Evolutionary conservation across 306 rosid genomes (phyloP), one percentile per base, ranked within the genome.

Genomic region (Betula pendula): DNA sequence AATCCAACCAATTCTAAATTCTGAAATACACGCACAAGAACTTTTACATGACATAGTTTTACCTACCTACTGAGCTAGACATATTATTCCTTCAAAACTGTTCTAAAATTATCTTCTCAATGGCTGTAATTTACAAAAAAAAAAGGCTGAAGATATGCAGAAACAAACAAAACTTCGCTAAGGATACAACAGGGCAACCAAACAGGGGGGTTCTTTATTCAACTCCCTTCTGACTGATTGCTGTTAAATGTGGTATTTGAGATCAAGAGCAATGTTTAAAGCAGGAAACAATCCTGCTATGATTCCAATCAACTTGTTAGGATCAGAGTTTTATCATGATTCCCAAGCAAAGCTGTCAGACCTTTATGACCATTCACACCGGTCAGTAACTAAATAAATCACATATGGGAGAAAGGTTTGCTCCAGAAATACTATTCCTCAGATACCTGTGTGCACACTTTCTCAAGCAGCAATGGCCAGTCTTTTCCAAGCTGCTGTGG

Each of bases 401-500:
- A 56, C 33, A 8, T 56, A 56, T 24, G 27, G 27, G 63, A 56
- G 63, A 56, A 56, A 56, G 33, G 29, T 24, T 9, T 56, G 31
- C 78, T 75, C 75, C 70, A 74, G 72, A 77, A 78, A 70, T 75
- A 49, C 88, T 86, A 92, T 82, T 90, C 88, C 67, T 95, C 90
- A 51, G 92, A 89, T 22, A 89, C 71, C n/a, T 81, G 93, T 96
- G 86, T 90, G 72, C 87, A 84, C 51, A 95, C 90, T 85, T 95
- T 92, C 89, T 95, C 97, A 82, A 90, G 84, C 71, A 87, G 80
- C 87, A 89, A 80, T n/a, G 98, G 96, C 97, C 97, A 95, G 82
- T 95, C 98, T 84, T 88, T 93, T 77, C 98, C 97, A 75, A 95
- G 96, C 84, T 95, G 93, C 83, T 80, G 90, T 29, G 93, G 98